Percentiles rank a stretch among this genome's conserved stretches.
Evolutionary conservation across 139 green algal species (phyloP).

Genomic region (Chlorella sp.): DNA sequence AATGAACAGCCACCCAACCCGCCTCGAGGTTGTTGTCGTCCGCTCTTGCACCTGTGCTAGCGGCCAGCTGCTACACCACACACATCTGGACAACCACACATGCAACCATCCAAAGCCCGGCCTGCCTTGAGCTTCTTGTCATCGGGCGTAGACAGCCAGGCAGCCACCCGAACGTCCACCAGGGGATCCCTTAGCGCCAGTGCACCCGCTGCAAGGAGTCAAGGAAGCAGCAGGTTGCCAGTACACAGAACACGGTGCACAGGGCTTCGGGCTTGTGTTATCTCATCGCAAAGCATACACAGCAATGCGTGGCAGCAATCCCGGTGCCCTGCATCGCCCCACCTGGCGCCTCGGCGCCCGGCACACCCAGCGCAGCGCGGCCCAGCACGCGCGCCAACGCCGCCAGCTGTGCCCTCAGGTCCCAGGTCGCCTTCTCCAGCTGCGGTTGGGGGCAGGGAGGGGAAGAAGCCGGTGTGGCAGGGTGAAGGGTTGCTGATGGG

Average conservation of each 20-base stretch:
- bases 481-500: no score
- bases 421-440: conserved; percentile 57
- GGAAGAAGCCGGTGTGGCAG: no score
- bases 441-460: no score
- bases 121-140: conserved; percentile 19
- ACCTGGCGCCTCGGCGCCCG: neutral
- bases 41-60: no score
- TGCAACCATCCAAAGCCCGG: no score
- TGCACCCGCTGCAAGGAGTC: neutral
- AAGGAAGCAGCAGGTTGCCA: neutral
- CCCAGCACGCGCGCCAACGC: conserved; percentile 27
- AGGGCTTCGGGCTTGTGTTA: no score
- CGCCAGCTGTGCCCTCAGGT: conserved; percentile 67
- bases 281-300: no score
- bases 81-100: no score
- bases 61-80: no score
- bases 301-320: neutral
- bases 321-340: neutral
- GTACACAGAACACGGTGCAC: neutral
- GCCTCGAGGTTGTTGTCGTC: no score
- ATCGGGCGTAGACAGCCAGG: conserved; percentile 74
- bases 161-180: conserved; percentile 79
- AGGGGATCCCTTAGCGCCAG: conserved; percentile 49
- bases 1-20: no score
- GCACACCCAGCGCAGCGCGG: conserved; percentile 16